Percentiles rank a stretch among this genome's conserved stretches.
Evolutionary conservation across 345 rosid genomes (phyloP).

Genomic region (Eucalyptus rudis): DNA sequence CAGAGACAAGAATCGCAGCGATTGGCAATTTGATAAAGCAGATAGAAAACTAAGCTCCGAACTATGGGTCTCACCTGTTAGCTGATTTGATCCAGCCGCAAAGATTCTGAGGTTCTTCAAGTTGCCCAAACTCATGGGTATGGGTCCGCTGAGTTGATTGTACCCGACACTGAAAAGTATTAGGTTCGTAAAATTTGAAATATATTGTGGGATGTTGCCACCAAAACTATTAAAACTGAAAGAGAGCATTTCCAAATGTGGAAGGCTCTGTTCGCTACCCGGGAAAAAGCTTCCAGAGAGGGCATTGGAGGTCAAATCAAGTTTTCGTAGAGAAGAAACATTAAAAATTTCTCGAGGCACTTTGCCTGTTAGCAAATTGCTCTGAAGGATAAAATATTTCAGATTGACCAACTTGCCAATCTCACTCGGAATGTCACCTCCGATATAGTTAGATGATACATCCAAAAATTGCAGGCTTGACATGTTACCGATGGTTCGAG

Average conservation of each 20-base stretch:
- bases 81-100: neutral
- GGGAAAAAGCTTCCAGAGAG: neutral
- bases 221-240: rapidly evolving
- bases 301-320: rapidly evolving
- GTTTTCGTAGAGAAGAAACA: neutral
- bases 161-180: rapidly evolving
- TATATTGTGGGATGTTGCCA: neutral
- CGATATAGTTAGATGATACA: rapidly evolving
- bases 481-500: neutral
- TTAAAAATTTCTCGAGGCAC: neutral
- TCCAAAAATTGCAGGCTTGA: neutral
- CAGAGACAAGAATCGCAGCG: neutral
- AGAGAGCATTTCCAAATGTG: rapidly evolving
- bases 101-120: neutral
- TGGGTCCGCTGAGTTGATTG: neutral
- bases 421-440: neutral
- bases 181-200: neutral
- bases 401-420: neutral
- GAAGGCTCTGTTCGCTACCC: neutral
- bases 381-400: neutral
- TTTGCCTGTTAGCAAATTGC: neutral
- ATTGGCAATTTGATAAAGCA: neutral
- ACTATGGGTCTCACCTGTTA: neutral
- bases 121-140: neutral
- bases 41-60: neutral